Base-by-base conservation (phyloP, 495 filamentous ascomycete genomes). In the Chaetomium fimeti region DNA sequence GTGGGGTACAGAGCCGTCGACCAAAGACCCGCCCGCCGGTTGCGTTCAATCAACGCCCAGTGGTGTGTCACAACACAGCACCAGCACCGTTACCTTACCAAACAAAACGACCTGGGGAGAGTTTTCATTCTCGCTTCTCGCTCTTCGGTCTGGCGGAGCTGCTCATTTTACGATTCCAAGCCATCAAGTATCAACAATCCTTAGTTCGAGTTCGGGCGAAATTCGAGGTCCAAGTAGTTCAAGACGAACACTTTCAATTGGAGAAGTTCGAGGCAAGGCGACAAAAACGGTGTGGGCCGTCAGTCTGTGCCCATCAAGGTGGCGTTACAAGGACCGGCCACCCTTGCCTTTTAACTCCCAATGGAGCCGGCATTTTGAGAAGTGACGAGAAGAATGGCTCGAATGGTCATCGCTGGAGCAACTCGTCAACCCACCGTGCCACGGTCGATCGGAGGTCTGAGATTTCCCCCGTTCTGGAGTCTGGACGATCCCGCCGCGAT, bases 31-130 rank as follows among this genome's bases (percentile, higher is more conserved):
- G 29, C 16, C 32, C 54, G 54, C 54, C 11, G 7, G 20, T 57
- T 40, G 32, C 43, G 55, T 22, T 58, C 43, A 28, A 45, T 58
- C 55, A 38, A 43, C 55, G 36, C 55, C 55, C 36, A n/a, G 55
- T 57, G 55, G 55, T 36, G 55, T 57, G 55, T 12, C 22, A 20
- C 28, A 29, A 43, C 20, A 36, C 32, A 36, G 32, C 32, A 36
- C 32, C 32, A n/a, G n/a, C n/a, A n/a, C n/a, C n/a, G n/a, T 36
- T 36, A 5, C 32, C 1, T 36, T 9, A 36, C 32, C 32, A 36
- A 36, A 36, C 32, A 11, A 9, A 36, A 36, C 32, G 32, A n/a
- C n/a, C n/a, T n/a, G n/a, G n/a, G n/a, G n/a, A n/a, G n/a, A 11
- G 32, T 36, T 36, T 5, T 9, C 32, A 36, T 36, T 36, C 32